Base-by-base conservation (phyloP, 257 asterid species). In the Pogostemon cablin region DNA sequence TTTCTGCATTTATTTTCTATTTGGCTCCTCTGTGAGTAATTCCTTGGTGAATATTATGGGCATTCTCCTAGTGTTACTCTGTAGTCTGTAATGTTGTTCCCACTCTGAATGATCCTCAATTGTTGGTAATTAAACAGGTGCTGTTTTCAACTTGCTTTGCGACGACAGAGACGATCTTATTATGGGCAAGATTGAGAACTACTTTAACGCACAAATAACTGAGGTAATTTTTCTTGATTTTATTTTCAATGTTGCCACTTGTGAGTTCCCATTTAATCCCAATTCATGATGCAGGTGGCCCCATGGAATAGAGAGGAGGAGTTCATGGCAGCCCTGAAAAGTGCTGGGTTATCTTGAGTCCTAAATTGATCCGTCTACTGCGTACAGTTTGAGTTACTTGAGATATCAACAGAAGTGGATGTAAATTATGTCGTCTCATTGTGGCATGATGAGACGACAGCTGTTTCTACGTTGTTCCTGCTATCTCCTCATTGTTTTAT, bases 171-270 rank as follows among this genome's bases (percentile, higher is more conserved):
- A 78, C 69, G 81, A 76, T 50, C 7, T 52, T 55, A 17, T 68
- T 6, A 75, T 82, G 96, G 93, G 50, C 59, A 86, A 85, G 88
- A 88, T 90, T 64, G 90, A 85, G 87, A 72, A 43, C 42, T 70
- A 90, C 79, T 90, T 86, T 65, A 78, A 86, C 56, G 3, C 82
- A 65, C 76, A 56, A 46, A 63, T 77, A 68, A 62, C 72, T 5
- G 89, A 88, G 93, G 97, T 85, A 67, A 65, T 60, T 42, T 43
- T 61, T 8, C 38, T 12, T 53, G 6, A 65, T 50, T 49, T 50
- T 39, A 17, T 60, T 49, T 39, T 50, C 43, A 42, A 5, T 58
- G 52, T 20, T 32, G 4, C 52, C 4, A 7, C 4, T 37, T 6
- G 2, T 1, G 9, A 62, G 65, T 39, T 59, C 47, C 40, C 25